A percentile compares a stretch with the other conserved stretches of the same genome.
phyloP scores from a whole-genome alignment of 1,284 basidiomycete genomes.

The Apiotrichum porosum region DNA sequence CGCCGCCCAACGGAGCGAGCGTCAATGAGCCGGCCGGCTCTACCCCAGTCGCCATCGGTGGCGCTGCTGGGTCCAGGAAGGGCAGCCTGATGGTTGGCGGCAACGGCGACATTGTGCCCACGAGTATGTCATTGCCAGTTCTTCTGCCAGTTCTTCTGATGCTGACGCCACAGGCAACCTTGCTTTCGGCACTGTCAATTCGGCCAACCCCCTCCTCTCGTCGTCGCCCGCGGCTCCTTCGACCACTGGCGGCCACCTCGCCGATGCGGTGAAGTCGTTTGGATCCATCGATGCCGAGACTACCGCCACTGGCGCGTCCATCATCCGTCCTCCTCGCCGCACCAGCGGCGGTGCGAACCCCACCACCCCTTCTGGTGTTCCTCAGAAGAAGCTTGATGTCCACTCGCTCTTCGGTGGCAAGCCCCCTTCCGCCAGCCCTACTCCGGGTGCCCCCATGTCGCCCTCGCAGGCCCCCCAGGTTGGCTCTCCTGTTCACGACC shows the following conservation, averaged over 20 bases:
- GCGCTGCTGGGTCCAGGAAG: constrained; percentile 34
- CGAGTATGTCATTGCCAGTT: constrained; percentile 16
- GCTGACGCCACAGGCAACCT: constrained; percentile 41
- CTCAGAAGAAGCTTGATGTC: constrained; percentile 36
- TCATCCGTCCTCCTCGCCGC: constrained; percentile 37
- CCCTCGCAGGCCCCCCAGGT: constrained; percentile 17
- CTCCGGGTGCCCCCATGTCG: constrained; percentile 17
- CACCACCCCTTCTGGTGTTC: constrained; percentile 8
- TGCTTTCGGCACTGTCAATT: constrained; percentile 76
- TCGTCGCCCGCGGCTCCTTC: constrained; percentile 50
- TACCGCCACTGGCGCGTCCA: constrained; percentile 40
- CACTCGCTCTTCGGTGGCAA: constrained; percentile 41
- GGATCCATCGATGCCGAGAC: constrained; percentile 61
- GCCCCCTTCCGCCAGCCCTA: constrained; percentile 21
- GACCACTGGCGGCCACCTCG: constrained; percentile 45
- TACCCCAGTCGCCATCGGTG: constrained; percentile 28
- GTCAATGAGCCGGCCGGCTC: constrained; percentile 22
- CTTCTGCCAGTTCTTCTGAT: not conserved
- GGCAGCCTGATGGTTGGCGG: constrained; percentile 44
- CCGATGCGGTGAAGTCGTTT: constrained; percentile 63
- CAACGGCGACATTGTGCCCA: constrained; percentile 34
- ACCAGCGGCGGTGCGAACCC: constrained; percentile 25
- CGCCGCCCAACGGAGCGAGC: constrained; percentile 29
- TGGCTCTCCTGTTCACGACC: constrained; percentile 22
- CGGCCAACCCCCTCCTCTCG: constrained; percentile 44